Evolutionary conservation across 768 basidiomycete species (phyloP).

Genomic region (Suillus americanus): DNA sequence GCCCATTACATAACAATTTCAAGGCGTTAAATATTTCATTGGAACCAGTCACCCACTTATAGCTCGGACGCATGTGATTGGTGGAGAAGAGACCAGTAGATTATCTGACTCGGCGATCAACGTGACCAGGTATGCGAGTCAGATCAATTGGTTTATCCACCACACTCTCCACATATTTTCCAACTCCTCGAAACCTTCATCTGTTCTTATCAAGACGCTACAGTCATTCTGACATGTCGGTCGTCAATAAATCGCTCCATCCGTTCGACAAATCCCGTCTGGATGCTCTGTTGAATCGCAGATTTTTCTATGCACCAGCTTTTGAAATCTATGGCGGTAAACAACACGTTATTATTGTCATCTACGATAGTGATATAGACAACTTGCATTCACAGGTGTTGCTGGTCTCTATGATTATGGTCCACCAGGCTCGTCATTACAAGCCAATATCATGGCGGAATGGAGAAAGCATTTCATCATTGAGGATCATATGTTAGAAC

Average conservation of each 20-base stretch:
- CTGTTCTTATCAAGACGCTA: background rate
- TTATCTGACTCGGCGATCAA: slow-evolving; percentile 12
- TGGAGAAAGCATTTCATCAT: slow-evolving; percentile 99
- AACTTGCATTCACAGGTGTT: slow-evolving; percentile 58
- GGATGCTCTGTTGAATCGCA: slow-evolving; percentile 81
- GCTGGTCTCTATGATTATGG: slow-evolving; percentile 98
- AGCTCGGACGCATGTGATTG: background rate
- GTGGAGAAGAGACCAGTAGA: slow-evolving; percentile 7
- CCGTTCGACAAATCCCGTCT: slow-evolving; percentile 84
- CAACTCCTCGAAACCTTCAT: background rate
- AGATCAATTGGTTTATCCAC: slow-evolving; percentile 19
- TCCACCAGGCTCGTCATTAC: slow-evolving; percentile 91
- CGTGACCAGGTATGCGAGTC: slow-evolving; percentile 22
- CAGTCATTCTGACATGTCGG: slow-evolving; percentile 28
- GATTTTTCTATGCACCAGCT: slow-evolving; percentile 98
- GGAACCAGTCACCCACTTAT: background rate
- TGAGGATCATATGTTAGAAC: slow-evolving; percentile 97
- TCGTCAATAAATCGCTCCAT: slow-evolving; percentile 80
- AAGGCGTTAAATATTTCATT: background rate
- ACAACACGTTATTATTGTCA: slow-evolving; percentile 17
- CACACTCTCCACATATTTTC: background rate
- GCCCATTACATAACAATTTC: background rate
- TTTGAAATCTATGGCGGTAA: slow-evolving; percentile 98
- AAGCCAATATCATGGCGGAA: slow-evolving; percentile 94
- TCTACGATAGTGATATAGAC: background rate